These are phyloP conservation scores for Brassica balearica DNA, from an alignment of 441 rosid genomes.

Conservation along the genomic window DNA sequence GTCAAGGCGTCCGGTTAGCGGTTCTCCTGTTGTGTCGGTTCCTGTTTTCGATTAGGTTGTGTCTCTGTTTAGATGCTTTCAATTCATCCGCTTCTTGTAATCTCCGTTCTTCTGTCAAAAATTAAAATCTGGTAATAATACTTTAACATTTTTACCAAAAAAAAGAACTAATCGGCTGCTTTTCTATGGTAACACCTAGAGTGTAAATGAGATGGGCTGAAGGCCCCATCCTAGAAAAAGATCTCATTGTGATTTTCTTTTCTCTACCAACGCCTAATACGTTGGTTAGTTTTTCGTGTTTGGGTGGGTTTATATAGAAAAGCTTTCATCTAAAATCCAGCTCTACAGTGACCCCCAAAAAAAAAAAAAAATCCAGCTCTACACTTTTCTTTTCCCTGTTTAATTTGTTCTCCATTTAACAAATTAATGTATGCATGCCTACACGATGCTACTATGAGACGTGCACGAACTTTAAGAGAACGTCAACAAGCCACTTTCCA, in stretches of 20 bases:
- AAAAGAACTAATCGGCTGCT: not conserved
- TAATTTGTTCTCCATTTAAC: not conserved
- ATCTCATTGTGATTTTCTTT: not conserved
- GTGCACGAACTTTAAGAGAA: constrained; percentile 32
- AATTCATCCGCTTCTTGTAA: no score
- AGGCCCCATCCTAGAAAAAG: not conserved
- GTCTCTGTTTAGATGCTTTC: no score
- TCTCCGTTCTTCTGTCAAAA: no score
- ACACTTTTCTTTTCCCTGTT: not conserved
- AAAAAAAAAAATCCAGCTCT: no score
- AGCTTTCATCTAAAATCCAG: not conserved
- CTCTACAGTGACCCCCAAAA: not conserved
- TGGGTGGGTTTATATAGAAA: not conserved
- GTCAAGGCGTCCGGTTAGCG: no score
- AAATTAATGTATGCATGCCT: constrained; percentile 20
- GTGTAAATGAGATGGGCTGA: not conserved
- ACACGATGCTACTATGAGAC: constrained; percentile 12
- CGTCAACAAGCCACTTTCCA: constrained; percentile 11
- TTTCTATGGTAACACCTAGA: not conserved
- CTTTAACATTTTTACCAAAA: no score
- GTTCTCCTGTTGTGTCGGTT: no score
- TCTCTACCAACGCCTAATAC: not conserved
- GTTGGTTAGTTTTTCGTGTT: not conserved
- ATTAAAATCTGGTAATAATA: no score
- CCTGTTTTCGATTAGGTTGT: no score